Percentiles rank a stretch among this genome's conserved stretches.
These are phyloP conservation scores for Protomyces inouyei DNA, from an alignment of 1,139 yeast species.

Conservation along the genomic window DNA sequence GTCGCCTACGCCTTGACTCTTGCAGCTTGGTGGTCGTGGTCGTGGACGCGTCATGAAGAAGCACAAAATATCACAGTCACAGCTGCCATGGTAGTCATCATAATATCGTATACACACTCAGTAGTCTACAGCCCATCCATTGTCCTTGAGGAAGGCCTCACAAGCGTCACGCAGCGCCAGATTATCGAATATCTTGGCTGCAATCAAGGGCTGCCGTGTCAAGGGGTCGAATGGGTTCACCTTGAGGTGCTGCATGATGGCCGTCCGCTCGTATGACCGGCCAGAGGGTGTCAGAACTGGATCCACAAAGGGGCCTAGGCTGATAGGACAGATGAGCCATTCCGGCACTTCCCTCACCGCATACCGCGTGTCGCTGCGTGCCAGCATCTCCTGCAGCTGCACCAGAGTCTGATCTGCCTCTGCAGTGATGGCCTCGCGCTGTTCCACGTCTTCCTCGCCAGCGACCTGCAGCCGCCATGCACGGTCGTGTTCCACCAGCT, in stretches of 20 bases:
- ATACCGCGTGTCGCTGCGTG: conserved; percentile 35
- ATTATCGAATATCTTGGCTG: conserved; percentile 46
- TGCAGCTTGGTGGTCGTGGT: not conserved
- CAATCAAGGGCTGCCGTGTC: conserved; percentile 43
- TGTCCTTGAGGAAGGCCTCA: conserved; percentile 34
- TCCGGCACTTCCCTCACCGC: conserved; percentile 44
- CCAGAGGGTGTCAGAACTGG: conserved; percentile 54
- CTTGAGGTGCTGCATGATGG: conserved; percentile 43
- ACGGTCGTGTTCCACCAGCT: conserved; percentile 36
- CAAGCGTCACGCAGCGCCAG: conserved; percentile 46
- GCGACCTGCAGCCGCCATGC: conserved; percentile 34
- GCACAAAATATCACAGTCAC: not conserved
- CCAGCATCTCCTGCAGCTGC: conserved; percentile 37
- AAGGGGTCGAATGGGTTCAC: conserved; percentile 46
- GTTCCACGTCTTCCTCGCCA: conserved; percentile 34
- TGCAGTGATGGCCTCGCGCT: conserved; percentile 35
- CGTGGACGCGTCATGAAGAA: not conserved
- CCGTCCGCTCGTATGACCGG: conserved; percentile 47
- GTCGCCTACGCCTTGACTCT: not conserved
- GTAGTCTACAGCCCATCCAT: conserved; percentile 35
- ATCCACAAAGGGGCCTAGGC: conserved; percentile 44
- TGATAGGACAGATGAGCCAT: conserved; percentile 47
- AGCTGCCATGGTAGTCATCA: not conserved
- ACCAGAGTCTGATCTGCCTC: conserved; percentile 37
- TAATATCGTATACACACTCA: not conserved